phyloP scores from a whole-genome alignment of 2,329 filamentous ascomycete species.

The Emydomyces testavorans region DNA sequence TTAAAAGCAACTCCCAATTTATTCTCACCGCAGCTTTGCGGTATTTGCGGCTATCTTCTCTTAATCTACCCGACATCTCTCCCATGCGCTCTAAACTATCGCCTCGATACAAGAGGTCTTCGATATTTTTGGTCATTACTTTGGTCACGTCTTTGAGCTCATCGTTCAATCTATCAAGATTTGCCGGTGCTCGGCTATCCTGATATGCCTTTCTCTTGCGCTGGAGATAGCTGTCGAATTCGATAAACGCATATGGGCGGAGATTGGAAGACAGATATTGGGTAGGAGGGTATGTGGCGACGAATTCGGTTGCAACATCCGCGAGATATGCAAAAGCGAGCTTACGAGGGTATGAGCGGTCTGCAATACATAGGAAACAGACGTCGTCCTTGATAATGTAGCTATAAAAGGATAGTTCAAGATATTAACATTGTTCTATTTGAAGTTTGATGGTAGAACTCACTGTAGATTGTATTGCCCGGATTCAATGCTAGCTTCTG shows the following conservation, averaged over 20 bases:
- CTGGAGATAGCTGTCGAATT: constrained; percentile 94
- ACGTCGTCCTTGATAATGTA: constrained; percentile 76
- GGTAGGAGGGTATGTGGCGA: constrained; percentile 61
- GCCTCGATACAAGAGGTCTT: constrained; percentile 88
- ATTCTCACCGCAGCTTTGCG: constrained; percentile 83
- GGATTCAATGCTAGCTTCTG: constrained; percentile 84
- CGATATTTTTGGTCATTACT: constrained; percentile 99
- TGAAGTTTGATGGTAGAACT: constrained; percentile 22
- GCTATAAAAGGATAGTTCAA: constrained; percentile 36
- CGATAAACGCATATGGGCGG: constrained; percentile 91
- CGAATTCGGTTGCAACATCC: constrained; percentile 84
- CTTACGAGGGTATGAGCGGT: constrained; percentile 89
- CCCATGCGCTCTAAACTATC: constrained; percentile 96
- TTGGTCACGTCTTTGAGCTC: constrained; percentile 96
- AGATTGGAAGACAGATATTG: constrained; percentile 65
- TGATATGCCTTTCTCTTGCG: constrained; percentile 90
- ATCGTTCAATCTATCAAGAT: constrained; percentile 89
- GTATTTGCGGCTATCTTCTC: constrained; percentile 93
- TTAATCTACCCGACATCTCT: constrained; percentile 73
- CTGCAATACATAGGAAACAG: constrained; percentile 87
- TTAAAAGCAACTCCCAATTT: constrained; percentile 93
- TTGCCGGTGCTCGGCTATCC: constrained; percentile 79
- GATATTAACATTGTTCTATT: constrained; percentile 17
- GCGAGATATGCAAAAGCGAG: constrained; percentile 96
- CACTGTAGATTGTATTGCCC: constrained; percentile 78